Evolutionary conservation across 176 grass and related monocot species (phyloP).

Genomic region (Triticum dicoccoides): DNA sequence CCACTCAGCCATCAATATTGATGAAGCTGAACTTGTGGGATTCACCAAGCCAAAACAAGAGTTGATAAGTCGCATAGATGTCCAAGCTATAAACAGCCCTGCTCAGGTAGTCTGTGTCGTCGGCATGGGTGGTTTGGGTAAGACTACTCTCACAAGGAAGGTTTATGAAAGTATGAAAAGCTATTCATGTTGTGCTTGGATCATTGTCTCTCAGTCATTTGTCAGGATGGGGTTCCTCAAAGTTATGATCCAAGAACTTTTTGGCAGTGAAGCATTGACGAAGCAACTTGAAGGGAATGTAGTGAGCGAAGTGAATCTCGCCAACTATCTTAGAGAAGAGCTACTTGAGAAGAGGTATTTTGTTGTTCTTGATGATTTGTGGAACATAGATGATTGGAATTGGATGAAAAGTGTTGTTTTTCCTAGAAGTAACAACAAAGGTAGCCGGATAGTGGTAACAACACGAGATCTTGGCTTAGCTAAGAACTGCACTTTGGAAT

Average conservation of each 20-base stretch:
- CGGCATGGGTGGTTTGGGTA: not conserved
- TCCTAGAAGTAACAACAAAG: no score
- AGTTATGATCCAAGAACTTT: not conserved
- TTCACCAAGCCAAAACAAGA: no score
- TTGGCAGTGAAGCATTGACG: no score
- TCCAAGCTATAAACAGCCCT: no score
- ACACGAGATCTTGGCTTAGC: no score
- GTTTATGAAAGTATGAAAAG: not conserved
- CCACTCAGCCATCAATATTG: no score
- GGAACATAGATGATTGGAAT: not conserved
- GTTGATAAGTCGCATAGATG: no score
- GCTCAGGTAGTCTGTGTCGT: no score
- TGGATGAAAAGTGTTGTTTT: no score
- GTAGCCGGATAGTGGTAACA: no score
- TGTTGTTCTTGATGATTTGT: constrained; percentile 36
- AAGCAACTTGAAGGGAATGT: not conserved
- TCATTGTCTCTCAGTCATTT: not conserved
- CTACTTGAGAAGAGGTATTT: not conserved
- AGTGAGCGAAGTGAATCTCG: not conserved
- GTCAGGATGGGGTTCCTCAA: not conserved
- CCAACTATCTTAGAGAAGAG: not conserved
- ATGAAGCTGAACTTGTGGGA: no score
- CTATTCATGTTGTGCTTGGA: not conserved
- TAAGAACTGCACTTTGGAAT: no score
- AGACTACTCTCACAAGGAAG: not conserved